Evolutionary conservation across 306 rosid species (phyloP).

Genomic region (Prunus persica): Prunus_persica_NCBIv2 NC_034009.1:47347001-47347500

Average conservation of each 20-base stretch:
- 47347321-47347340: constrained; percentile 6
- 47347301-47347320: constrained; percentile 10
- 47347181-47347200: constrained; percentile 90
- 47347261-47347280: constrained; percentile 34
- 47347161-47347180: constrained; percentile 74
- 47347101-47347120: constrained; percentile 97
- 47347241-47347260: constrained; percentile 81
- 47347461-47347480: neutral
- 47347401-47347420: neutral
- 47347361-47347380: neutral
- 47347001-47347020: constrained; percentile 91
- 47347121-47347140: constrained; percentile 99
- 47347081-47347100: constrained; percentile 92
- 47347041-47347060: constrained; percentile 75
- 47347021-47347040: constrained; percentile 84
- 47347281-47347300: constrained; percentile 19
- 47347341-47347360: neutral
- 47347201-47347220: constrained; percentile 86
- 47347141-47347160: constrained; percentile 75
- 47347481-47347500: neutral
- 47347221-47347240: constrained; percentile 90
- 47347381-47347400: neutral
- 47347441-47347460: neutral
- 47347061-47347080: constrained; percentile 96
- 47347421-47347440: neutral